A percentile compares a stretch with the other conserved stretches of the same genome.
phyloP scores from a whole-genome alignment of 2,329 filamentous ascomycete species.

The Aspergillus proliferans region DNA sequence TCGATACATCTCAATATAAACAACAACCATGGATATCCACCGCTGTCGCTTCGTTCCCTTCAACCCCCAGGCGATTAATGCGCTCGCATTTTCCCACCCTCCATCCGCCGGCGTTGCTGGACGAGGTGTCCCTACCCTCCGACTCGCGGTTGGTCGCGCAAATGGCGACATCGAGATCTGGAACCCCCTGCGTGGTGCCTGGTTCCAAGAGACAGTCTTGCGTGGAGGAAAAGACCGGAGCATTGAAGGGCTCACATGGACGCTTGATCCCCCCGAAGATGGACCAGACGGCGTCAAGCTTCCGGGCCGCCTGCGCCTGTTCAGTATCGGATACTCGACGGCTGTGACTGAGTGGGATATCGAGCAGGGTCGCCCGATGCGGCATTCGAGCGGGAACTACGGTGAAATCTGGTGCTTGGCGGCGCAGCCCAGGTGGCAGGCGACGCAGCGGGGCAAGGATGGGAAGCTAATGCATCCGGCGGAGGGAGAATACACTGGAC shows the following conservation, averaged over 20 bases:
- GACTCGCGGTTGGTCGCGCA: conserved; percentile 81
- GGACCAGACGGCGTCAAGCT: conserved; percentile 49
- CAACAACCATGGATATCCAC: conserved; percentile 76
- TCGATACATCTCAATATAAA: too few relatives aligned
- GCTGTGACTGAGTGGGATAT: conserved; percentile 95
- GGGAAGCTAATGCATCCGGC: conserved; percentile 27
- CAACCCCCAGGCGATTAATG: conserved; percentile 86
- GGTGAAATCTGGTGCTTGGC: conserved; percentile 96
- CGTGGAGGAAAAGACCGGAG: conserved; percentile 77
- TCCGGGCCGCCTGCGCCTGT: conserved; percentile 72
- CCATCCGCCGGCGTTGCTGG: conserved; percentile 40
- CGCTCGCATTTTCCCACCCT: conserved; percentile 85
- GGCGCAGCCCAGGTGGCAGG: conserved; percentile 62
- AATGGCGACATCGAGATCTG: conserved; percentile 98
- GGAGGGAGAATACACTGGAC: conserved; percentile 38
- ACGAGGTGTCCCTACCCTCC: conserved; percentile 54
- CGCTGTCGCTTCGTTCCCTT: conserved; percentile 93
- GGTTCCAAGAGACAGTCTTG: conserved; percentile 86
- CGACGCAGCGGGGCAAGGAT: conserved; percentile 30
- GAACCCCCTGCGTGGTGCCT: conserved; percentile 76
- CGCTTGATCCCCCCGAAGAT: conserved; percentile 71
- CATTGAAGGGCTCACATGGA: conserved; percentile 88
- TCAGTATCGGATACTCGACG: conserved; percentile 92
- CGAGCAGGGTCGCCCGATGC: conserved; percentile 66
- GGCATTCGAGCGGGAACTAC: conserved; percentile 84